These are phyloP conservation scores for Rhododendron simsii DNA, from an alignment of 148 eudicot species.

Conservation along the genomic window DNA sequence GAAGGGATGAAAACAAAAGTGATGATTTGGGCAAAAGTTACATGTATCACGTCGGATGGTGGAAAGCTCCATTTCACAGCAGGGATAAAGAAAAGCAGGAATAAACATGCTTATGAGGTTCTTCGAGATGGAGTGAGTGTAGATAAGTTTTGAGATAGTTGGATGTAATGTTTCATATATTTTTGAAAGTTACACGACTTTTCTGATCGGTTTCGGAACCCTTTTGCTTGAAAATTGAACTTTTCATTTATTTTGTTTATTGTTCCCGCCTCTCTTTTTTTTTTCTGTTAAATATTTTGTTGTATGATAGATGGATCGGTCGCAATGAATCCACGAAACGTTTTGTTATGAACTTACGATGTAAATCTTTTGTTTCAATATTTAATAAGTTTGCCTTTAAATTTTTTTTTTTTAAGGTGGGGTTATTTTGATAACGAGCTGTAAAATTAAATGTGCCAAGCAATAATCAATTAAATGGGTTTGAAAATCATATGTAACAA, in stretches of 20 bases:
- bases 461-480: too few species aligned
- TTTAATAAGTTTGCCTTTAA: too few species aligned
- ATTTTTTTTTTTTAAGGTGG: too few species aligned
- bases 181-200: neutral
- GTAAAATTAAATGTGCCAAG: too few species aligned
- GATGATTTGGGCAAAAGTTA: constrained; percentile 78
- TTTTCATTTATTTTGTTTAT: neutral
- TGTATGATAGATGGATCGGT: too few species aligned
- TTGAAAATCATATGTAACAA: too few species aligned
- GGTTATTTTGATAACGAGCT: too few species aligned
- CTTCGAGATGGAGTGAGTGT: constrained; percentile 62
- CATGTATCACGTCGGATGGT: constrained; percentile 54
- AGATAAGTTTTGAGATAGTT: constrained; percentile 56
- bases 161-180: neutral
- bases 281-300: too few species aligned
- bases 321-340: too few species aligned
- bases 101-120: constrained; percentile 76
- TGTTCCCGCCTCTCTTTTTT: too few species aligned
- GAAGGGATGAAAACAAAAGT: constrained; percentile 91
- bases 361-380: too few species aligned
- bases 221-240: neutral
- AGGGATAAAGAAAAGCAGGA: constrained; percentile 73
- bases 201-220: neutral
- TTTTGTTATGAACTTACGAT: too few species aligned
- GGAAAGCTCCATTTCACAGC: constrained; percentile 75